phyloP scores from a whole-genome alignment of 2,329 filamentous ascomycete genomes.

The Leptographium wingfieldii region DNA sequence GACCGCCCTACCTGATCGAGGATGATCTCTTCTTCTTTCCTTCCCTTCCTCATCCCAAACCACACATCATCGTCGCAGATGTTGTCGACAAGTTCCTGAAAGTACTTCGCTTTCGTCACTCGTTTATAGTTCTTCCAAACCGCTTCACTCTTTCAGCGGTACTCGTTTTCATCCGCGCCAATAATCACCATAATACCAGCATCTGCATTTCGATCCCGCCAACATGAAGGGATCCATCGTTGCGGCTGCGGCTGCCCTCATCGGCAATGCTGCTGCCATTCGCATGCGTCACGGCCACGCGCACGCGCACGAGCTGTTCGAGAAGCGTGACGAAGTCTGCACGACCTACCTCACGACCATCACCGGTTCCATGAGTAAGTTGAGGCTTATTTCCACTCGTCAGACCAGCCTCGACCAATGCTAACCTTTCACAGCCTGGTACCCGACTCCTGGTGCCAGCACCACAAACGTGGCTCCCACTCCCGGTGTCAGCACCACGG shows the following conservation, averaged over 20 bases:
- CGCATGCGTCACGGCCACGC: constrained; percentile 33
- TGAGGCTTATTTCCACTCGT: no score
- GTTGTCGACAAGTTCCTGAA: constrained; percentile 36
- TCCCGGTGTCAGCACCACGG: neutral
- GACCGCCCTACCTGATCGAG: neutral
- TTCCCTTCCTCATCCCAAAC: constrained; percentile 21
- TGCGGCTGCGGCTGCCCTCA: constrained; percentile 50
- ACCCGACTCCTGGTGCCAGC: neutral
- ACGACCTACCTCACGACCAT: constrained; percentile 62
- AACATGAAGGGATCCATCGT: constrained; percentile 66
- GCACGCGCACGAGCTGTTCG: constrained; percentile 45
- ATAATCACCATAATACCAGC: constrained; percentile 3
- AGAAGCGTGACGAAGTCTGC: constrained; percentile 43
- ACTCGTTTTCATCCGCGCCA: constrained; percentile 40
- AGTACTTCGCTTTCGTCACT: constrained; percentile 36
- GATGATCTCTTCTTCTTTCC: neutral
- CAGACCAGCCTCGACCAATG: no score
- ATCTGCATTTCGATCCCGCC: constrained; percentile 16
- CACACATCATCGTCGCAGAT: constrained; percentile 32
- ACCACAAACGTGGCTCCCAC: neutral
- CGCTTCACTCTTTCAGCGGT: constrained; percentile 86
- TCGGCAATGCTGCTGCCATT: constrained; percentile 40
- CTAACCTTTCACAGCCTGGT: neutral
- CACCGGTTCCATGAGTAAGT: constrained; percentile 45
- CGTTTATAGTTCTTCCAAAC: constrained; percentile 35